Percentiles rank a stretch among this genome's conserved stretches.
phyloP scores from a whole-genome alignment of 2,329 filamentous ascomycete species.

The Penicillium aurantiogriseum region DNA sequence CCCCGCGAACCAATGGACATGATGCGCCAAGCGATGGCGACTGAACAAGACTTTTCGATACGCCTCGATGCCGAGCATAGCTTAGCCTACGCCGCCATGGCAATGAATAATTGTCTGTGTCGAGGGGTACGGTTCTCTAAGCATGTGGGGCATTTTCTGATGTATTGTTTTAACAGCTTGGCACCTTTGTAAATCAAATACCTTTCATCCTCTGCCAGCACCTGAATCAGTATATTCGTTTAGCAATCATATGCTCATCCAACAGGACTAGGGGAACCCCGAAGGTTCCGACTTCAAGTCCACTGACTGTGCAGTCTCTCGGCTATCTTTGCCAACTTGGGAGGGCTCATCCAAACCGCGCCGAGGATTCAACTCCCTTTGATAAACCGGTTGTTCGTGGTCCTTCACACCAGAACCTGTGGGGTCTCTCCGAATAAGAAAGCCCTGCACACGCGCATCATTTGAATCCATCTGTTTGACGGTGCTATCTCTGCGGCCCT shows the following conservation, averaged over 20 bases:
- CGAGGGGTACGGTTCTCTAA: no score
- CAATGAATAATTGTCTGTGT: no score
- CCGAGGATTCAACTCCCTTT: constrained; percentile 30
- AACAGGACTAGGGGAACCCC: neutral
- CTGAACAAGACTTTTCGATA: no score
- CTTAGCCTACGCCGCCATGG: no score
- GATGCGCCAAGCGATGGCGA: no score
- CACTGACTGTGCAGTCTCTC: neutral
- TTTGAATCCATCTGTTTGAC: constrained; percentile 47
- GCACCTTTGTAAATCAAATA: no score
- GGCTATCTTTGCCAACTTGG: neutral
- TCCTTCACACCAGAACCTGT: constrained; percentile 47
- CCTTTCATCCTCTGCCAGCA: no score
- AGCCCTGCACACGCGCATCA: constrained; percentile 71
- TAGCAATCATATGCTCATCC: neutral
- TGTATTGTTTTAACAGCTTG: no score
- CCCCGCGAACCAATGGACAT: no score
- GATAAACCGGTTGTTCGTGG: constrained; percentile 44
- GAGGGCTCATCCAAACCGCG: neutral
- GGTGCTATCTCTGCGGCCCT: constrained; percentile 52
- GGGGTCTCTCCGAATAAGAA: constrained; percentile 71
- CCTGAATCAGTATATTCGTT: no score
- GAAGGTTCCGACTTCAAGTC: neutral
- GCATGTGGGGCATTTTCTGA: no score
- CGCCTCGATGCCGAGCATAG: no score